Evolutionary conservation across 805 yeast species (phyloP).

Genomic region (Candida hungchunana): DNA sequence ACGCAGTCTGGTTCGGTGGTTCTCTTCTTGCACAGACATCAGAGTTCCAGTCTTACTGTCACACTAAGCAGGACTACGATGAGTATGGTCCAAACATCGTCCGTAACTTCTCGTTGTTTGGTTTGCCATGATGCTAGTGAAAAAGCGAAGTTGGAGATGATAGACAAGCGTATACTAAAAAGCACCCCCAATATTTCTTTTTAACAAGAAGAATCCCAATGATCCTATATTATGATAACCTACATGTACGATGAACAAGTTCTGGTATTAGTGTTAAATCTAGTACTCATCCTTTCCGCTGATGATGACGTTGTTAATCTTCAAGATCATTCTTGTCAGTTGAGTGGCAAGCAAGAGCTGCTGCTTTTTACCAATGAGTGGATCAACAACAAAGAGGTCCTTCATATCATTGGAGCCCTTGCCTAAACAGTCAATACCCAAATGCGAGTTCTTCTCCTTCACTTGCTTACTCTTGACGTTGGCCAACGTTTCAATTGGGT

Average conservation of each 20-base stretch:
- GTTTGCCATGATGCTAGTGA: conserved; percentile 66
- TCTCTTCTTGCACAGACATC: conserved; percentile 94
- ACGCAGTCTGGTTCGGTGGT: conserved; percentile 99
- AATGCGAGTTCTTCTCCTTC: conserved; percentile 57
- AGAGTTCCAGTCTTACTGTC: conserved; percentile 93
- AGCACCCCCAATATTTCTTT: too few relatives aligned
- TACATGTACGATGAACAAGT: too few relatives aligned
- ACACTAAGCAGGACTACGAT: conserved; percentile 95
- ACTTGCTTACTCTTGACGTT: conserved; percentile 81
- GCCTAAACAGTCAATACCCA: conserved; percentile 95
- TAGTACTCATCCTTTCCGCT: conserved; percentile 76
- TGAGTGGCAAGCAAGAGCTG: conserved; percentile 95
- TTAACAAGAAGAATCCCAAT: too few relatives aligned
- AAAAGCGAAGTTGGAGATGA: too few relatives aligned
- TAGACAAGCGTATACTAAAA: too few relatives aligned
- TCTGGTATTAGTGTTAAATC: neutral
- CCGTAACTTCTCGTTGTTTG: conserved; percentile 91
- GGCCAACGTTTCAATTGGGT: conserved; percentile 88
- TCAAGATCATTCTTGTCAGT: conserved; percentile 94
- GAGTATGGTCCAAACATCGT: conserved; percentile 98
- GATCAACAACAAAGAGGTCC: conserved; percentile 91
- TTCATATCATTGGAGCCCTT: conserved; percentile 88
- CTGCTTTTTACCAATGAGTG: conserved; percentile 95
- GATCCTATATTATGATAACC: too few relatives aligned
- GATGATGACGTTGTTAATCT: conserved; percentile 93